phyloP scores from a whole-genome alignment of 1,284 basidiomycete genomes.

The Fomitopsis pinicola region DNA sequence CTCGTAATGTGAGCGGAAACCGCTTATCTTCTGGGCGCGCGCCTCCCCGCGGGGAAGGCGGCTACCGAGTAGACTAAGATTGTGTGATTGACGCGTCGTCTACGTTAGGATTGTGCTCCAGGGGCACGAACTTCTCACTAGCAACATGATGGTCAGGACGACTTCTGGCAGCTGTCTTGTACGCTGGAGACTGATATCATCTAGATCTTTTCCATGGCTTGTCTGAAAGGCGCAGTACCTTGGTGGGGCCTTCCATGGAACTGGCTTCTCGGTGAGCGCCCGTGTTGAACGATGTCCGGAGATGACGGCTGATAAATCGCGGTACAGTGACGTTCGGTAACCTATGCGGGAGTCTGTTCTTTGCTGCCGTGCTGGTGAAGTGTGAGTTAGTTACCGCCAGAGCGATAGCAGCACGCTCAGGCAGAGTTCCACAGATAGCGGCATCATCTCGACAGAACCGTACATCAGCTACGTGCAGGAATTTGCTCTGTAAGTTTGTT shows the following conservation, averaged over 20 bases:
- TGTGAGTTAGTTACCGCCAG: conserved; percentile 36
- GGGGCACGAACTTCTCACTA: conserved; percentile 66
- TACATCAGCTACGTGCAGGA: conserved; percentile 48
- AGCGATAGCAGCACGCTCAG: neutral
- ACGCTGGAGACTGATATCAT: neutral
- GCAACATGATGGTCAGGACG: conserved; percentile 65
- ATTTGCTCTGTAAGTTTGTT: conserved; percentile 48
- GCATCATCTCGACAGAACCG: conserved; percentile 53
- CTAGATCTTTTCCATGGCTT: conserved; percentile 67
- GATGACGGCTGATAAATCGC: neutral
- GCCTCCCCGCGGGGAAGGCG: neutral
- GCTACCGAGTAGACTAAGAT: neutral
- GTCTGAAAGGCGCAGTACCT: conserved; percentile 54
- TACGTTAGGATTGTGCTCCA: conserved; percentile 63
- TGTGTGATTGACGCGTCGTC: neutral
- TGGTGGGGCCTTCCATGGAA: conserved; percentile 67
- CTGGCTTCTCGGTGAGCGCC: conserved; percentile 56
- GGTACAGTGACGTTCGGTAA: conserved; percentile 65
- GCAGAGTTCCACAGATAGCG: conserved; percentile 33
- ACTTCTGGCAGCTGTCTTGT: no score
- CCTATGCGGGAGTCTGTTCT: conserved; percentile 67
- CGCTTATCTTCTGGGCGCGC: neutral
- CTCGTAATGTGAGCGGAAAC: conserved; percentile 56
- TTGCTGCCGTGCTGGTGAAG: conserved; percentile 61
- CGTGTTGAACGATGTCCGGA: neutral